Conservation (phyloP, 2,329 filamentous ascomycete genomes). For the Aspergillus aculeatinus region DNA sequence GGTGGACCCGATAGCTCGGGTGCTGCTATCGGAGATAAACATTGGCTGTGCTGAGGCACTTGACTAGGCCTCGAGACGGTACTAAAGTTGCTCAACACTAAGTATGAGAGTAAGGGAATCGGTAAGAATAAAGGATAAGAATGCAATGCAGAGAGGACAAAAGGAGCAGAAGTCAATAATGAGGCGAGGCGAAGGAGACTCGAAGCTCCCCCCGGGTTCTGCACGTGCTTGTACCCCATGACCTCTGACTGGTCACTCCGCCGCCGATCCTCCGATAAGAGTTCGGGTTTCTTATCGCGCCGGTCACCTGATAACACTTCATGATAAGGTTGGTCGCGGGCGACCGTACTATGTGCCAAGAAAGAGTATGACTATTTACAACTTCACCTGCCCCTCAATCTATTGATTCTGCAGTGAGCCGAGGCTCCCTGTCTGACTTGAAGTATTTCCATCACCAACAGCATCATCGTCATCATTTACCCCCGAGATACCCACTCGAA, state of each 20-base stretch:
- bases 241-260: neutral
- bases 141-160: neutral
- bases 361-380: too few species aligned
- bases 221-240: constrained; percentile 12
- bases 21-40: constrained; percentile 7
- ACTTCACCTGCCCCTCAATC: neutral
- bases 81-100: neutral
- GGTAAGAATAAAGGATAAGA: neutral
- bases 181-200: constrained; percentile 1
- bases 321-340: too few species aligned
- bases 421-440: constrained; percentile 19
- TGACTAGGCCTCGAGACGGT: neutral
- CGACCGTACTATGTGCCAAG: too few species aligned
- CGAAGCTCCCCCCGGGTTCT: neutral
- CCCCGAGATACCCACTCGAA: constrained; percentile 53
- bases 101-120: too few species aligned
- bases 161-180: neutral
- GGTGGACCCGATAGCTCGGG: constrained; percentile 7
- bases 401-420: constrained; percentile 1
- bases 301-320: too few species aligned
- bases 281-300: neutral
- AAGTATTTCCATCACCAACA: constrained; percentile 8
- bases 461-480: constrained; percentile 15
- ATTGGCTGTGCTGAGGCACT: neutral
- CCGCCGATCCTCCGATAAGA: constrained; percentile 13